A percentile compares a stretch with the other conserved stretches of the same genome.
Conservation (phyloP, 1,139 yeast genomes). For the Taiozyma onychis region DNA sequence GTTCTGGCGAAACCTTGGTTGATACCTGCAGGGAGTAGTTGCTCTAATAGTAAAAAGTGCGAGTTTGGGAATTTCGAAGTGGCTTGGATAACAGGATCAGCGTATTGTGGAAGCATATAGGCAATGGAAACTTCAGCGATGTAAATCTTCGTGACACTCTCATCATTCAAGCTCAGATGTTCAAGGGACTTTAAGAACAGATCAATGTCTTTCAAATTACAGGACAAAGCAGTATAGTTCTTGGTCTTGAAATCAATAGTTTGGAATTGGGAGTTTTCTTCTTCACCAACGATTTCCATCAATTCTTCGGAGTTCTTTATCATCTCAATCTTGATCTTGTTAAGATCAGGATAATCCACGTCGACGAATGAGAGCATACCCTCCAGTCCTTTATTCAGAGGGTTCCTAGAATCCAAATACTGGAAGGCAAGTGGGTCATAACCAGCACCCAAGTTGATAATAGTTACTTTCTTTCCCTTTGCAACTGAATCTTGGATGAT, state of each 20-base stretch:
- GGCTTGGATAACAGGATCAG: conserved; percentile 58
- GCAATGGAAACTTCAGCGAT: conserved; percentile 83
- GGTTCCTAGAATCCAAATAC: conserved; percentile 35
- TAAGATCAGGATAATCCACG: conserved; percentile 71
- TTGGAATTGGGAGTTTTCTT: conserved; percentile 8
- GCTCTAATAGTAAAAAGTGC: conserved; percentile 67
- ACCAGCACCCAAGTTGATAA: conserved; percentile 79
- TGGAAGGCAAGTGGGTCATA: conserved; percentile 77
- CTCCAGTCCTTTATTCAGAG: conserved; percentile 17
- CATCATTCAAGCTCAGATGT: conserved; percentile 19
- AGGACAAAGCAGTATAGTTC: conserved; percentile 59
- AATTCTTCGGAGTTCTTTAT: conserved; percentile 46
- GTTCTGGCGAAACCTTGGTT: conserved; percentile 66
- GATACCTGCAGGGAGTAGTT: conserved; percentile 59
- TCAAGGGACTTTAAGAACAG: conserved; percentile 37
- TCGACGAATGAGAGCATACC: conserved; percentile 50
- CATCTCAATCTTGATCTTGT: conserved; percentile 48
- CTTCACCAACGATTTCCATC: conserved; percentile 37
- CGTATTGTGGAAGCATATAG: conserved; percentile 64
- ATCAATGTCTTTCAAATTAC: conserved; percentile 53
- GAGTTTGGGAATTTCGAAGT: conserved; percentile 41
- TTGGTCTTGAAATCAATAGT: conserved; percentile 37
- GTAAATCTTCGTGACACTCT: conserved; percentile 45
- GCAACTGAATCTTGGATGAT: conserved; percentile 32
- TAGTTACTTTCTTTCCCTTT: conserved; percentile 25